These are phyloP conservation scores for Priceomyces melissophilus DNA, from an alignment of 805 yeast genomes.

Conservation along the genomic window DNA sequence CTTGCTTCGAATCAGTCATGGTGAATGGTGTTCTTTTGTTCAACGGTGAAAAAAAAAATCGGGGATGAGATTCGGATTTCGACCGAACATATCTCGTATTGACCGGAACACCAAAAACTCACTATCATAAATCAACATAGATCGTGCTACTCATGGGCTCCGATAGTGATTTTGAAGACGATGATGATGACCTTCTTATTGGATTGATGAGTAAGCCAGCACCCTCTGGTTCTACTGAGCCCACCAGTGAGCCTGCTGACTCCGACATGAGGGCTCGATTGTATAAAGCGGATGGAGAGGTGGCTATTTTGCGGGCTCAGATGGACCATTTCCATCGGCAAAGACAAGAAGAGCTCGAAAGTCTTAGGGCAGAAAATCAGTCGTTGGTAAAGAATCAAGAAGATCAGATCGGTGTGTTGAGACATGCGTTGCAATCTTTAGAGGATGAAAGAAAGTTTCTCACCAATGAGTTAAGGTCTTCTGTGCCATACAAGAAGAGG, in stretches of 20 bases:
- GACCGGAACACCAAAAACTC: neutral
- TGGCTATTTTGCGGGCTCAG: slow-evolving; percentile 70
- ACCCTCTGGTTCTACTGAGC: too few relatives aligned
- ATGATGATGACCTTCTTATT: slow-evolving; percentile 43
- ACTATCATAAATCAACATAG: neutral
- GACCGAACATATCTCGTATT: neutral
- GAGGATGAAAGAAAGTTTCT: slow-evolving; percentile 44
- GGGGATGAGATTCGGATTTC: too few relatives aligned
- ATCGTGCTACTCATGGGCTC: slow-evolving; percentile 1
- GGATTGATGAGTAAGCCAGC: slow-evolving; percentile 44
- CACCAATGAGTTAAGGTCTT: slow-evolving; percentile 32
- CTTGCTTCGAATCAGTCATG: too few relatives aligned
- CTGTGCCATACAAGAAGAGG: slow-evolving; percentile 20
- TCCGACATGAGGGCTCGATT: slow-evolving; percentile 25
- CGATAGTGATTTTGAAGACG: slow-evolving; percentile 34
- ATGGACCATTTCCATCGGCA: slow-evolving; percentile 44
- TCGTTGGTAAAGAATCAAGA: slow-evolving; percentile 17
- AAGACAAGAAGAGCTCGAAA: slow-evolving; percentile 34
- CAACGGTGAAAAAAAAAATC: too few relatives aligned
- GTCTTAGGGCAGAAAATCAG: slow-evolving; percentile 17
- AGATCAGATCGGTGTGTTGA: slow-evolving; percentile 29
- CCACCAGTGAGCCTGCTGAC: slow-evolving; percentile 1
- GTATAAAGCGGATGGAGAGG: slow-evolving; percentile 71
- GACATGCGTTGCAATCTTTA: slow-evolving; percentile 30
- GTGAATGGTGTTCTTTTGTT: too few relatives aligned